These are phyloP conservation scores for Daldinia decipiens DNA, from an alignment of 495 filamentous ascomycete species.

Conservation along the genomic window DNA sequence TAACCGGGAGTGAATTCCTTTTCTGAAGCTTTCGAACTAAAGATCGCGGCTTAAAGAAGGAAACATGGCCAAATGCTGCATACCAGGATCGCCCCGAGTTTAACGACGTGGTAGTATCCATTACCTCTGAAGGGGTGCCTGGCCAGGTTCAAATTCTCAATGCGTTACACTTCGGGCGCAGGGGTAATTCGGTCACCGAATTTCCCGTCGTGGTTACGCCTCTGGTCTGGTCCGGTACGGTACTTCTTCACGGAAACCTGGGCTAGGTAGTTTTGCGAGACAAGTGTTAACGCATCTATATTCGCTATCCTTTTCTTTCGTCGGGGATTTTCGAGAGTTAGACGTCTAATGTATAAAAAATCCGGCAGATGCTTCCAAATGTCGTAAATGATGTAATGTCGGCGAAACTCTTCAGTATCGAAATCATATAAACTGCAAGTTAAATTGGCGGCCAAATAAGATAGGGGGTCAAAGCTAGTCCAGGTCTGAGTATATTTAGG, in stretches of 20 bases:
- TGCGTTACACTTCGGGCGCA: slow-evolving; percentile 31
- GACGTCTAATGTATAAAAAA: neutral
- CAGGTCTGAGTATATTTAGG: neutral
- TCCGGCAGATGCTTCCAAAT: neutral
- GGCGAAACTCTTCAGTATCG: neutral
- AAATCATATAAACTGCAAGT: neutral
- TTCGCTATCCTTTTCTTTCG: neutral
- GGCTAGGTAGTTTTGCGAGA: neutral
- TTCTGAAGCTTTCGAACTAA: slow-evolving; percentile 43
- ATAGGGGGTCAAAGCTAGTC: neutral
- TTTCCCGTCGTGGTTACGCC: slow-evolving; percentile 25
- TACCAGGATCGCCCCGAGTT: slow-evolving; percentile 25
- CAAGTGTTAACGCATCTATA: slow-evolving; percentile 4
- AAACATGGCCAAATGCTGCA: slow-evolving; percentile 22
- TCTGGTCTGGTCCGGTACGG: slow-evolving; percentile 15
- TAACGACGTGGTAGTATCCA: slow-evolving; percentile 40
- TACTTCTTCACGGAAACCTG: slow-evolving; percentile 10
- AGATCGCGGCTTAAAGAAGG: slow-evolving; percentile 41
- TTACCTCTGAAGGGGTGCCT: slow-evolving; percentile 35
- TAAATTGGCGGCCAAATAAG: neutral
- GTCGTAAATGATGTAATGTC: neutral
- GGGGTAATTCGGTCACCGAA: slow-evolving; percentile 18
- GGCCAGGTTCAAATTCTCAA: slow-evolving; percentile 28
- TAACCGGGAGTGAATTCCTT: slow-evolving; percentile 33
- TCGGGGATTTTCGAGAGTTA: neutral